phyloP scores from a whole-genome alignment of 78 protist species.

The Dictyostelium brefeldianum region DNA sequence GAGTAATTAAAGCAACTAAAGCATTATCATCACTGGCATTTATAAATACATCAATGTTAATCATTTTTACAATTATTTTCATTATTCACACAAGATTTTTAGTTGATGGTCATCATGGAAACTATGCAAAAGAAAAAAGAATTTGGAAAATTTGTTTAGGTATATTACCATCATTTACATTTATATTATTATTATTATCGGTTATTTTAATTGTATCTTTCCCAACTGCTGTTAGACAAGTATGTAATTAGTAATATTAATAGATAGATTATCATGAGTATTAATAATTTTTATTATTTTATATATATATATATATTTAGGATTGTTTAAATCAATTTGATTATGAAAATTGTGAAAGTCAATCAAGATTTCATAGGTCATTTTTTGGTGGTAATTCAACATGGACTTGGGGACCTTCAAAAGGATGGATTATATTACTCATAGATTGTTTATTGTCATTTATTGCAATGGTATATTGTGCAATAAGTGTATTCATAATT shows the following conservation, averaged over 20 bases:
- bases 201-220: neutral
- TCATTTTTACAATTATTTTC: neutral
- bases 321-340: neutral
- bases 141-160: neutral
- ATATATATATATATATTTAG: too few species aligned
- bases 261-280: neutral
- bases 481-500: too few species aligned
- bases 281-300: neutral
- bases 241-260: neutral
- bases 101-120: neutral
- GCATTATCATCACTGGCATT: neutral
- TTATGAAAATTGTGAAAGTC: neutral
- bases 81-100: neutral
- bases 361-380: neutral
- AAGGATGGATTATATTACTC: neutral
- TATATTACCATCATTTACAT: neutral
- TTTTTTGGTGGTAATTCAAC: neutral
- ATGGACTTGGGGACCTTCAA: conserved; percentile 2
- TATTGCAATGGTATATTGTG: neutral
- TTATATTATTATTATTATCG: neutral
- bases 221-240: neutral
- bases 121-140: neutral
- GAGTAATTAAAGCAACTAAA: neutral
- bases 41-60: neutral
- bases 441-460: neutral